Percentiles rank a stretch among this genome's conserved stretches.
Conservation (phyloP, 805 yeast genomes). For the Tetrapisispora phaffii region DNA sequence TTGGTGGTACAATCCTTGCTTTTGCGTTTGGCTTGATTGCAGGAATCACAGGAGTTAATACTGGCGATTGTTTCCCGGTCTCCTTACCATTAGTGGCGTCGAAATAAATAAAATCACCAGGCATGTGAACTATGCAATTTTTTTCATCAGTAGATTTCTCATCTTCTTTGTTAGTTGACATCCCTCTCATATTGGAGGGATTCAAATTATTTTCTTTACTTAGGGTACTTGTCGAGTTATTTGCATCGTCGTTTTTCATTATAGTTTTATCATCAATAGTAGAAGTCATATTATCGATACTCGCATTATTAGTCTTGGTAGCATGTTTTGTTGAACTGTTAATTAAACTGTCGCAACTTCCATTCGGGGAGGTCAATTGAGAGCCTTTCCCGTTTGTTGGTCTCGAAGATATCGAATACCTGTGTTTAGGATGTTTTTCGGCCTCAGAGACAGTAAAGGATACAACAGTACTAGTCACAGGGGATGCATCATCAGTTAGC, state of each 20-base stretch:
- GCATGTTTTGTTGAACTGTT: neutral
- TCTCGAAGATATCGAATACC: slow-evolving; percentile 49
- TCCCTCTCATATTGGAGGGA: neutral
- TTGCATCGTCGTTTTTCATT: neutral
- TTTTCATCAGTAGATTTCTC: slow-evolving; percentile 17
- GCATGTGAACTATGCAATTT: slow-evolving; percentile 28
- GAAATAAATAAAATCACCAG: slow-evolving; percentile 28
- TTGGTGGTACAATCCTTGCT: slow-evolving; percentile 43
- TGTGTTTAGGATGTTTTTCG: slow-evolving; percentile 35
- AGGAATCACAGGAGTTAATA: slow-evolving; percentile 9
- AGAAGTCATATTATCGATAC: neutral
- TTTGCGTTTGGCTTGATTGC: slow-evolving; percentile 25
- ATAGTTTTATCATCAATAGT: neutral
- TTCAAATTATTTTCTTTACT: neutral
- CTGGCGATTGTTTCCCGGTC: neutral
- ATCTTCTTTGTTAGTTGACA: neutral
- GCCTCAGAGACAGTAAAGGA: slow-evolving; percentile 8
- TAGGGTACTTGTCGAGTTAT: no score
- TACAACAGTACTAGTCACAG: slow-evolving; percentile 1
- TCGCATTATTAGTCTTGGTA: neutral
- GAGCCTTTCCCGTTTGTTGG: slow-evolving; percentile 23
- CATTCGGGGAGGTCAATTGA: slow-evolving; percentile 11
- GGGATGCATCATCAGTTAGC: neutral
- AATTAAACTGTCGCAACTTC: slow-evolving; percentile 2
- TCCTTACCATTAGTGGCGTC: slow-evolving; percentile 8